Evolutionary conservation across 345 rosid species (phyloP).

Genomic region (Turnera subulata): DNA sequence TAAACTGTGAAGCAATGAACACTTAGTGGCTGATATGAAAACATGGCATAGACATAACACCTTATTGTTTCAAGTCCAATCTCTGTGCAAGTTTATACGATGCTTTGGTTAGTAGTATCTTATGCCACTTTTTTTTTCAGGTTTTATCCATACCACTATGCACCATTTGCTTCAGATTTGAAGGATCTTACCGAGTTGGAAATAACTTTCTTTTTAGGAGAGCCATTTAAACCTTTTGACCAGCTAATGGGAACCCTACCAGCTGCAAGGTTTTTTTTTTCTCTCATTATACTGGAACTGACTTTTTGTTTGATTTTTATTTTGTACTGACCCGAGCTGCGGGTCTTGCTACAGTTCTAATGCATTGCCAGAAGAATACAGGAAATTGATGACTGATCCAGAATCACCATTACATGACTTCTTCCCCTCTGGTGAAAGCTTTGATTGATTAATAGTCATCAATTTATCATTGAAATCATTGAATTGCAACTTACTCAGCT

Average conservation of each 20-base stretch:
- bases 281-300: not conserved
- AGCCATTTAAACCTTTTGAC: conserved; percentile 97
- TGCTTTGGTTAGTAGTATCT: too few species aligned
- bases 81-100: not conserved
- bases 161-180: conserved; percentile 99
- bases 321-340: conserved; percentile 21
- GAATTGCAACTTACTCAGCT: not conserved
- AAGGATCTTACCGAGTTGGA: conserved; percentile 71
- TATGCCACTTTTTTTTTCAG: conserved; percentile 37
- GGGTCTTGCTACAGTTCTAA: conserved; percentile 53
- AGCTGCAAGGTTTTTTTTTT: conserved; percentile 65
- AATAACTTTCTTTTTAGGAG: conserved; percentile 79
- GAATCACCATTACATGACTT: conserved; percentile 68
- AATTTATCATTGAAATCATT: conserved; percentile 7
- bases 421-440: conserved; percentile 69
- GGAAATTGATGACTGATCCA: conserved; percentile 79
- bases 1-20: too few species aligned
- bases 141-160: conserved; percentile 98
- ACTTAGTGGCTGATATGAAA: too few species aligned
- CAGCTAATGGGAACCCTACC: conserved; percentile 99
- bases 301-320: conserved; percentile 2
- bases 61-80: too few species aligned
- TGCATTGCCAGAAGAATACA: conserved; percentile 80
- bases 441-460: not conserved
- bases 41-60: too few species aligned